Percentiles rank a stretch among this genome's conserved stretches.
phyloP scores from a whole-genome alignment of 2,329 filamentous ascomycete genomes.

The Ophiostoma triangulosporum region DNA sequence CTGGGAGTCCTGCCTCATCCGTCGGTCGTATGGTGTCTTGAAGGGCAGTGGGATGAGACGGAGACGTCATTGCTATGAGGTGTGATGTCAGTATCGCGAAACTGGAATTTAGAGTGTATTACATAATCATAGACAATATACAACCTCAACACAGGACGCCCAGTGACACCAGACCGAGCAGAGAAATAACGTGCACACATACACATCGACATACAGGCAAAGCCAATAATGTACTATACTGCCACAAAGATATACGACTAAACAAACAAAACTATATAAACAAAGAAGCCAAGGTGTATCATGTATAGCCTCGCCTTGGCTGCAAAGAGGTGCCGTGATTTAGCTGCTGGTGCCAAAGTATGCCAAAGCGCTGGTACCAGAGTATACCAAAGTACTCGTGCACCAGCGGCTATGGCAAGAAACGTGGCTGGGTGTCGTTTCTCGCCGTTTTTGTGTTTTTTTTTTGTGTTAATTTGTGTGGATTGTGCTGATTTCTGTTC shows the following conservation, averaged over 20 bases:
- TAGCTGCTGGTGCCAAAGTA: neutral
- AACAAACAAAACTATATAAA: neutral
- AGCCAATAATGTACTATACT: neutral
- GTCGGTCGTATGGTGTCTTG: conserved; percentile 9
- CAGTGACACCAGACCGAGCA: too few species aligned
- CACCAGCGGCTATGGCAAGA: neutral
- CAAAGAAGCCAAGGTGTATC: neutral
- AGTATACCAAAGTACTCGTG: too few species aligned
- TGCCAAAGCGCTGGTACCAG: neutral
- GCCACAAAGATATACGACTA: neutral
- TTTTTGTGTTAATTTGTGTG: neutral
- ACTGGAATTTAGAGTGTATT: too few species aligned
- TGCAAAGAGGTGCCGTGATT: neutral
- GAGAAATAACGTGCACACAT: too few species aligned
- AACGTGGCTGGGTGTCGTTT: neutral
- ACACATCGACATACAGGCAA: too few species aligned
- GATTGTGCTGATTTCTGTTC: neutral
- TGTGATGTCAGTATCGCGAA: neutral
- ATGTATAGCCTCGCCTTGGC: neutral
- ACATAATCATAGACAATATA: too few species aligned
- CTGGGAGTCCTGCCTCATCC: neutral
- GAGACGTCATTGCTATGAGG: too few species aligned
- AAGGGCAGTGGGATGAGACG: conserved; percentile 14
- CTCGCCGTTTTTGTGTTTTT: neutral
- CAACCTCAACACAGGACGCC: too few species aligned